Percentiles rank a stretch among this genome's conserved stretches.
phyloP scores from a whole-genome alignment of 2,329 filamentous ascomycete species.

The Ambrosiella xylebori region DNA sequence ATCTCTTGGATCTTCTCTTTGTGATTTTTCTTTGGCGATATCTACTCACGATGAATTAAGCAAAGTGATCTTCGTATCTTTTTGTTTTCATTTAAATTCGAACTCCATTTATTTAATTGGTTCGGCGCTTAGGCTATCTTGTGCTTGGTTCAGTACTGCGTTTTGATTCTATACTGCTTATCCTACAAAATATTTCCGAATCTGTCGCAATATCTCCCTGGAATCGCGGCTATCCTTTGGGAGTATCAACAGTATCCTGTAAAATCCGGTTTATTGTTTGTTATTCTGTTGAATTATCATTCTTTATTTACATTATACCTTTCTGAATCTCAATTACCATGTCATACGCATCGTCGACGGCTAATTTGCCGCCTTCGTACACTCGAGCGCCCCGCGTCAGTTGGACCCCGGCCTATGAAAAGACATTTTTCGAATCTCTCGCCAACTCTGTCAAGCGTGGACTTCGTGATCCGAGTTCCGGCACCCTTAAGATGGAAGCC shows the following conservation, averaged over 20 bases:
- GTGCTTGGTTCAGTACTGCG: background rate
- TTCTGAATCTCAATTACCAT: background rate
- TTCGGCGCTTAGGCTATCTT: background rate
- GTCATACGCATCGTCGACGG: background rate
- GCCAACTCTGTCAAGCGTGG: constrained; percentile 41
- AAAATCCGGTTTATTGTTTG: too few species aligned
- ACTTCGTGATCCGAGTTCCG: constrained; percentile 37
- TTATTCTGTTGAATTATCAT: too few species aligned
- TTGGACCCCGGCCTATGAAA: constrained; percentile 41
- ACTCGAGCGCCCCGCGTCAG: constrained; percentile 24
- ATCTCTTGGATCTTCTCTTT: background rate
- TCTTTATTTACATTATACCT: background rate
- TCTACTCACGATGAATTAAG: background rate
- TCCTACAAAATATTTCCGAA: background rate
- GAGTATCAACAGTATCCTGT: background rate
- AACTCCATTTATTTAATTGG: background rate
- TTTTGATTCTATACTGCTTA: background rate
- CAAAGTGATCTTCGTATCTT: background rate
- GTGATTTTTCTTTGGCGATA: background rate
- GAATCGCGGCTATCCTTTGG: background rate
- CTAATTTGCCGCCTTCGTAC: background rate
- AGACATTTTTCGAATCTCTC: constrained; percentile 42
- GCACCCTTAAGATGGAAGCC: constrained; percentile 37
- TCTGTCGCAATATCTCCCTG: background rate
- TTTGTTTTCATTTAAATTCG: background rate